Evolutionary conservation across 1,139 yeast species (phyloP), one percentile per base, ranked within the genome.

Genomic region (Saccharomycopsis hybrid): DNA sequence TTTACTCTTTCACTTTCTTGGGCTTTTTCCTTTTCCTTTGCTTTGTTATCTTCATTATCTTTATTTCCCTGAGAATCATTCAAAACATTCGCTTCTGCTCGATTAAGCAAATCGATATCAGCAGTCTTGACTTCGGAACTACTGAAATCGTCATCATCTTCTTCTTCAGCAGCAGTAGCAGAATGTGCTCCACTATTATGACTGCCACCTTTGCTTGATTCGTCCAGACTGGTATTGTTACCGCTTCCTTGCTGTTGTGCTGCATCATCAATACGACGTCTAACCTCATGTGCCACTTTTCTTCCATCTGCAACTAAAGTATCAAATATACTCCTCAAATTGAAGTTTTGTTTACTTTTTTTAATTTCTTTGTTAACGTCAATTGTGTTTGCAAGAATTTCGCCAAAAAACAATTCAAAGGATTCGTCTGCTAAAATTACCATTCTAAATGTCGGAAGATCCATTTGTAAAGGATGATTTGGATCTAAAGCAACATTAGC

Each of bases 381-480:
- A 47, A 89, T 75, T 0, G 95, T 78, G 5, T 72, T 65, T 49
- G 83, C 75, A 44, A 84, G 72, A 1, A 90, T 85, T 30, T 72
- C 69, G 37, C 87, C 74, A 65, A 92, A 92, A 57, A 90, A 78
- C 41, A 85, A 70, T 63, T 92, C 97, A 58, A 89, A 83, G 0
- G 97, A 86, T 61, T 89, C 97, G 64, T 90, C 96, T 0, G 97
- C 97, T 13, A 92, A 72, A 3, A 92, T 71, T 1, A 92, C 95
- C 98, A 92, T 92, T 57, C 98, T 73, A 69, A 92, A 92, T 0
- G 96, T 89, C 0, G 97, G 90, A 31, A 90, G 70, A 50, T 86
- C 86, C 52, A 92, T 75, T 51, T 71, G 79, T 24, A 85, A 80
- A 0, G 95, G 95, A 9, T 82, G 75, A 40, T 77, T 74, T 1